Conservation (phyloP, 2,329 filamentous ascomycete genomes). For the Sporothrix inflata region DNA sequence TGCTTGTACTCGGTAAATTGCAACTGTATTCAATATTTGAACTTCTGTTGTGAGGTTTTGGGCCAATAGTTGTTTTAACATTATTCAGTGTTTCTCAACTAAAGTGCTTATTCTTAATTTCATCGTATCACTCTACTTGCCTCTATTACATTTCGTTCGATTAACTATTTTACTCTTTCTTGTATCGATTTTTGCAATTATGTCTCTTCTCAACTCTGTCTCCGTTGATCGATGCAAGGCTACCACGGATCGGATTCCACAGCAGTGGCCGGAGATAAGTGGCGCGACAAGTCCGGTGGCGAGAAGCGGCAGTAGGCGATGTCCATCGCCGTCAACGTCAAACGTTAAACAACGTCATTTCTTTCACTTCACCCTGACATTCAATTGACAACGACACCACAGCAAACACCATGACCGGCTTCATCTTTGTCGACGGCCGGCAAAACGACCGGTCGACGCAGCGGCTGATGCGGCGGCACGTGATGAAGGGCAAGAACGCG, state of each 20-base stretch:
- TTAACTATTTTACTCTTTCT: neutral
- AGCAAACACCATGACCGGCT: neutral
- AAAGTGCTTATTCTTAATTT: too few relatives aligned
- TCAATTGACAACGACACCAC: neutral
- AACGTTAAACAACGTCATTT: neutral
- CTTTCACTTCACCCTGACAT: too few relatives aligned
- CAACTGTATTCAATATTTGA: too few relatives aligned
- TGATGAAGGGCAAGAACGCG: slow-evolving; percentile 6
- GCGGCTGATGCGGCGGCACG: slow-evolving; percentile 6
- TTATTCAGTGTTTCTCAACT: too few relatives aligned
- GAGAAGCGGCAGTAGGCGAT: too few relatives aligned
- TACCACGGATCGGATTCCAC: neutral
- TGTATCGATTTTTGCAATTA: neutral
- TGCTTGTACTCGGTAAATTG: too few relatives aligned
- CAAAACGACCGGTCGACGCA: slow-evolving; percentile 13
- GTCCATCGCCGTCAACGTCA: neutral
- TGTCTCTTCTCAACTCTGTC: neutral
- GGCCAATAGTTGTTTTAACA: too few relatives aligned
- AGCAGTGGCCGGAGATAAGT: neutral
- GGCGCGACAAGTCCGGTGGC: neutral
- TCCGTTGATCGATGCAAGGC: neutral
- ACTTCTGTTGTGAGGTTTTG: too few relatives aligned
- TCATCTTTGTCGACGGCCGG: neutral
- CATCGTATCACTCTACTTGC: too few relatives aligned
- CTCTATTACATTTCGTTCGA: neutral